Conservation (phyloP, 495 filamentous ascomycete species). For the Mytilinidion resinicola region DNA sequence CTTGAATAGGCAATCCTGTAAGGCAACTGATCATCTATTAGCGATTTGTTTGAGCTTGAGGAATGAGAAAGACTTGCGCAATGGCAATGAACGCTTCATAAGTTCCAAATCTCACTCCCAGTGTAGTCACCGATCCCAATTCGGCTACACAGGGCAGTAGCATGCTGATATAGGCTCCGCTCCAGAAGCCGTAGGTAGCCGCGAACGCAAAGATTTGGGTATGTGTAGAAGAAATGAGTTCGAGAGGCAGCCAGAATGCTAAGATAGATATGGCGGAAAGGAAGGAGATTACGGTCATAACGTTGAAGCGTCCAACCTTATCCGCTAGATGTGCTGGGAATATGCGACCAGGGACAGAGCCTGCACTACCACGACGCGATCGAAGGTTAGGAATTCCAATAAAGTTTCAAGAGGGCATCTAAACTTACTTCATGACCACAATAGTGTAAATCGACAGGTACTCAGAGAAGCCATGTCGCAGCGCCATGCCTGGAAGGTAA, state of each 20-base stretch:
- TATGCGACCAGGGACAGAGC: no score
- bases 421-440: no score
- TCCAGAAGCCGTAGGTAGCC: slow-evolving; percentile 64
- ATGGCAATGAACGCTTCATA: slow-evolving; percentile 57
- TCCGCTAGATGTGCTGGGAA: slow-evolving; percentile 65
- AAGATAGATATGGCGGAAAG: slow-evolving; percentile 59
- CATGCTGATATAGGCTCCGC: slow-evolving; percentile 65
- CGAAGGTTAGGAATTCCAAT: no score
- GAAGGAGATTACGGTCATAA: slow-evolving; percentile 56
- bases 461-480: slow-evolving; percentile 52
- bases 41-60: no score
- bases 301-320: slow-evolving; percentile 66
- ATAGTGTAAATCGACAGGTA: slow-evolving; percentile 58
- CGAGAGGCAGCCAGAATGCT: slow-evolving; percentile 64
- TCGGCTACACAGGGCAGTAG: slow-evolving; percentile 58
- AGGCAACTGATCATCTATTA: no score
- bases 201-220: slow-evolving; percentile 60
- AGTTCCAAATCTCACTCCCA: slow-evolving; percentile 61
- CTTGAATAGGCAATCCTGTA: slow-evolving; percentile 66
- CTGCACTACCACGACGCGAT: no score
- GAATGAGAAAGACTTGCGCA: no score
- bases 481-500: slow-evolving; percentile 57
- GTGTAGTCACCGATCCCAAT: slow-evolving; percentile 68
- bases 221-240: slow-evolving; percentile 48
- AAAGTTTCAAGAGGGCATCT: no score